These are phyloP conservation scores for Pouteria glomerata DNA, from an alignment of 148 eudicot genomes.

Conservation along the genomic window DNA sequence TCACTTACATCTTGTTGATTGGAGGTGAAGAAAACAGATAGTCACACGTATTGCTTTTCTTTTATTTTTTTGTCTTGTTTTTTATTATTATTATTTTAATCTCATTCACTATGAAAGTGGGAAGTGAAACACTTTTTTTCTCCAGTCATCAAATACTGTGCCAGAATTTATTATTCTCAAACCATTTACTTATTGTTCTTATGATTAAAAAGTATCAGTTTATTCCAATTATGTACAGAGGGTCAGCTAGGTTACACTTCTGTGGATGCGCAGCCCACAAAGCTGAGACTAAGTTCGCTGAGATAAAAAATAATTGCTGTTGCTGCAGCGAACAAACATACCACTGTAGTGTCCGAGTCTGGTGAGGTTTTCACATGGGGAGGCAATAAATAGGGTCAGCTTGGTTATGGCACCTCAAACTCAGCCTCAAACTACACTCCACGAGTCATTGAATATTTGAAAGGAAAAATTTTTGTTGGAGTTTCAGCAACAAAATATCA, in stretches of 20 bases:
- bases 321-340: slow-evolving; percentile 97
- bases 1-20: not conserved
- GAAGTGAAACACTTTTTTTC: not conserved
- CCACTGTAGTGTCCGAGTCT: slow-evolving; percentile 81
- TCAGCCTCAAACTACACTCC: slow-evolving; percentile 91
- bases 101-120: not conserved
- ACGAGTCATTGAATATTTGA: slow-evolving; percentile 80
- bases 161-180: too few species aligned
- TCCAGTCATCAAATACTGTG: not conserved
- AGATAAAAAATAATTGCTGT: slow-evolving; percentile 78
- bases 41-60: too few species aligned
- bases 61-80: too few species aligned
- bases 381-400: slow-evolving; percentile 97
- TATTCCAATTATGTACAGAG: slow-evolving; percentile 44
- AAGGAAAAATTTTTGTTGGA: slow-evolving; percentile 67
- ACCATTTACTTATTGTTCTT: too few species aligned
- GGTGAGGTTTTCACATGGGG: slow-evolving; percentile 99
- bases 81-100: not conserved
- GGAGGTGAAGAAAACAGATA: not conserved
- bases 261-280: slow-evolving; percentile 92
- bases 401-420: slow-evolving; percentile 98
- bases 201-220: too few species aligned
- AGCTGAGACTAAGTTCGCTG: slow-evolving; percentile 79
- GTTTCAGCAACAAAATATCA: slow-evolving; percentile 86
- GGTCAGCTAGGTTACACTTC: slow-evolving; percentile 99